Conservation (phyloP, 2,329 filamentous ascomycete species). For the Alternaria conjuncta region DNA sequence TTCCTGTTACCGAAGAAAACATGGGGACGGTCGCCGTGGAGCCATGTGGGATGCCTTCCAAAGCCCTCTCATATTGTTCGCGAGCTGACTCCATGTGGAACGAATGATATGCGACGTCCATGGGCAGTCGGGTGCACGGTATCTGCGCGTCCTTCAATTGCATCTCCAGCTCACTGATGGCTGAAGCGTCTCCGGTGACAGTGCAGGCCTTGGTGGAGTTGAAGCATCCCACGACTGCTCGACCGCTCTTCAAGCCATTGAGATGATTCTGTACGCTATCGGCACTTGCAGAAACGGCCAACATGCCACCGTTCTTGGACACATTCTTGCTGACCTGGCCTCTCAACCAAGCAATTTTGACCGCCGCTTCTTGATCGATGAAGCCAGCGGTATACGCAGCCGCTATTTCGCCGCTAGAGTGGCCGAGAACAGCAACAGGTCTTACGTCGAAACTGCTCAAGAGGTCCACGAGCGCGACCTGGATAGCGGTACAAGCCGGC, state of each 20-base stretch:
- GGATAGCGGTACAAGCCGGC: slow-evolving; percentile 25
- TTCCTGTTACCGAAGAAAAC: slow-evolving; percentile 15
- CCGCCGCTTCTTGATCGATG: slow-evolving; percentile 5
- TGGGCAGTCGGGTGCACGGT: slow-evolving; percentile 5
- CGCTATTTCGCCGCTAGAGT: slow-evolving; percentile 31
- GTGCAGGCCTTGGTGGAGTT: slow-evolving; percentile 55
- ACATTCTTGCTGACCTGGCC: slow-evolving; percentile 8
- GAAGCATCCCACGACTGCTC: slow-evolving; percentile 22
- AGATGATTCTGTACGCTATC: background rate
- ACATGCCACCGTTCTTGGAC: slow-evolving; percentile 4
- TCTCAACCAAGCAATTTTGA: slow-evolving; percentile 9
- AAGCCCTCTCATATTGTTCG: slow-evolving; percentile 1
- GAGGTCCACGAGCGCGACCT: slow-evolving; percentile 26
- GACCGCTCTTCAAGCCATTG: background rate
- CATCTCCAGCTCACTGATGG: slow-evolving; percentile 41
- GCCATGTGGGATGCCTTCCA: background rate
- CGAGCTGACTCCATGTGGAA: slow-evolving; percentile 45
- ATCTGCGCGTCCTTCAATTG: slow-evolving; percentile 4
- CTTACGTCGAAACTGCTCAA: slow-evolving; percentile 13
- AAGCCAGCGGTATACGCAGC: slow-evolving; percentile 23
- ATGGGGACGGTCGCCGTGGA: slow-evolving; percentile 3
- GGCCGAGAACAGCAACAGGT: slow-evolving; percentile 21
- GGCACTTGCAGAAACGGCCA: slow-evolving; percentile 3
- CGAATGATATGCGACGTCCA: slow-evolving; percentile 49
- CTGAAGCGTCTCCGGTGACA: slow-evolving; percentile 52